These are phyloP conservation scores for Eutrema japonicum DNA, from an alignment of 345 rosid genomes.

Conservation along the genomic window DNA sequence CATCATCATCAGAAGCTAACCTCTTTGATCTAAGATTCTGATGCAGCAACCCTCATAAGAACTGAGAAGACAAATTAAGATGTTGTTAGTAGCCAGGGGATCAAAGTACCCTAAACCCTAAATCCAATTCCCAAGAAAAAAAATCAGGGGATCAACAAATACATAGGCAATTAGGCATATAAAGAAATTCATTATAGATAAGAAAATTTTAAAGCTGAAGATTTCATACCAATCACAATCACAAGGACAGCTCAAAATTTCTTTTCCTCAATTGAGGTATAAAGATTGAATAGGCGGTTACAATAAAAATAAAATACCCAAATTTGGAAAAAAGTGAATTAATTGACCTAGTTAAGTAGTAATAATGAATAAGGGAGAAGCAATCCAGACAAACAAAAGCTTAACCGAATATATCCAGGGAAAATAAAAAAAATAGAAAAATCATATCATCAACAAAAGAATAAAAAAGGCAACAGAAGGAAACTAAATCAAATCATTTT, in stretches of 20 bases:
- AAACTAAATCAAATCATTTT: not conserved
- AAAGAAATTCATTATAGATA: not conserved
- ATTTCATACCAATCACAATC: slow-evolving; percentile 33
- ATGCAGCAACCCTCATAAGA: slow-evolving; percentile 16
- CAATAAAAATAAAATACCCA: not conserved
- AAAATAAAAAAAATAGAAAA: no score
- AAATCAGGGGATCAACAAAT: not conserved
- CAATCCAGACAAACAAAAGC: no score
- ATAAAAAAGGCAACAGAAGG: not conserved
- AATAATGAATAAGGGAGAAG: no score
- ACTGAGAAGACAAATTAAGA: not conserved
- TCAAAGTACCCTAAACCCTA: slow-evolving; percentile 21
- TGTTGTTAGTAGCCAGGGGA: not conserved
- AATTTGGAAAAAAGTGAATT: not conserved
- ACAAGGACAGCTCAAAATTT: slow-evolving; percentile 4
- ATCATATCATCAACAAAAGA: no score
- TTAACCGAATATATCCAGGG: no score
- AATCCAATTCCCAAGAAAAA: not conserved
- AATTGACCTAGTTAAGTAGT: not conserved
- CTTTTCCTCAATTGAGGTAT: not conserved
- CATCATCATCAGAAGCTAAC: slow-evolving; percentile 44
- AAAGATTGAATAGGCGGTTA: not conserved
- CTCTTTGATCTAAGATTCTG: slow-evolving; percentile 54
- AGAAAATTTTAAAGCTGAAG: not conserved
- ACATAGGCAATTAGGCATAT: not conserved